These are phyloP conservation scores for Neofusicoccum laricinum DNA, from an alignment of 2,329 filamentous ascomycete species.

Conservation along the genomic window DNA sequence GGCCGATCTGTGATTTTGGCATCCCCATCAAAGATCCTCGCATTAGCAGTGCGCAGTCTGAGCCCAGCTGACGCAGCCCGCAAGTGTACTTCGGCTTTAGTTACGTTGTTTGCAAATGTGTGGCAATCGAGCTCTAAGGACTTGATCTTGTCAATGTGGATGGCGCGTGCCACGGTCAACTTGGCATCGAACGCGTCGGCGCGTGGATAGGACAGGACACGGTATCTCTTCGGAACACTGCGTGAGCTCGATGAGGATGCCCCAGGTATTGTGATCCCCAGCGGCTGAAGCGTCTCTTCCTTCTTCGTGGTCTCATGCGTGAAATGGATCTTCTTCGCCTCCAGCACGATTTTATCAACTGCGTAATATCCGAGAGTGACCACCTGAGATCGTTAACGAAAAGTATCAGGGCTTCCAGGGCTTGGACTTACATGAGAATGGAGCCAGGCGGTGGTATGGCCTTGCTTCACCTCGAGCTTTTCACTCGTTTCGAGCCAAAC, in stretches of 20 bases:
- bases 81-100: conserved; percentile 49
- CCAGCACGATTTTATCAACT: conserved; percentile 68
- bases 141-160: conserved; percentile 77
- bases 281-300: conserved; percentile 45
- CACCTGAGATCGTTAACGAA: conserved; percentile 45
- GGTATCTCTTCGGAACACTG: conserved; percentile 44
- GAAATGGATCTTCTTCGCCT: conserved; percentile 62
- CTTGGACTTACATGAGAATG: conserved; percentile 42
- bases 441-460: conserved; percentile 52
- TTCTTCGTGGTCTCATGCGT: conserved; percentile 61
- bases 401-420: conserved; percentile 13
- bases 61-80: conserved; percentile 60
- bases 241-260: conserved; percentile 29
- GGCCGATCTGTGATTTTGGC: conserved; percentile 41
- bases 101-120: conserved; percentile 70
- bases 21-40: conserved; percentile 42
- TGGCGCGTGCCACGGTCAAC: conserved; percentile 63
- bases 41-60: conserved; percentile 54
- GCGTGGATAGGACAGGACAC: conserved; percentile 72
- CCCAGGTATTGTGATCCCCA: conserved; percentile 46
- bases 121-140: conserved; percentile 70
- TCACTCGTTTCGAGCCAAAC: conserved; percentile 59
- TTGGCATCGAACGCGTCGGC: conserved; percentile 65
- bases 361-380: conserved; percentile 71
- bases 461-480: conserved; percentile 52